These are phyloP conservation scores for Glomus cerebriforme DNA, from an alignment of 192 early-diverging fungal species.

Conservation along the genomic window DNA sequence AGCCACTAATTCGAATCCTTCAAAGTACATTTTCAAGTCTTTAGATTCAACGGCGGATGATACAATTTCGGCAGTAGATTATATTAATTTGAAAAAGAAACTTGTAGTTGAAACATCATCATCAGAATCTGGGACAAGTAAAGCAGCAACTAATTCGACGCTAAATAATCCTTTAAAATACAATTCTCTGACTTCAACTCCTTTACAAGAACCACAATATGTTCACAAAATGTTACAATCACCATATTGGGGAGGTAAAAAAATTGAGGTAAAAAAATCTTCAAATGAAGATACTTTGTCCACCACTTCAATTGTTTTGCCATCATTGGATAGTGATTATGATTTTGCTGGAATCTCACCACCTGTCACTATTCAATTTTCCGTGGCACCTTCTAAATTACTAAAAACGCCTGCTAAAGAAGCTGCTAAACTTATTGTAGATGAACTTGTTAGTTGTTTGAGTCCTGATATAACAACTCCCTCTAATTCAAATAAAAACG, in stretches of 20 bases:
- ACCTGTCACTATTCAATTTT: slow-evolving; percentile 41
- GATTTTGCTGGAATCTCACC: slow-evolving; percentile 32
- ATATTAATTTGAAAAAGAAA: slow-evolving; percentile 2
- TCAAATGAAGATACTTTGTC: background rate
- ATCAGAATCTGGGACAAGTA: background rate
- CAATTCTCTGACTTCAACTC: background rate
- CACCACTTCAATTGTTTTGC: background rate
- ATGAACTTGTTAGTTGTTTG: slow-evolving; percentile 32
- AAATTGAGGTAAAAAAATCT: background rate
- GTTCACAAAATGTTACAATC: background rate
- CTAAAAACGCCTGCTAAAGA: slow-evolving; percentile 36
- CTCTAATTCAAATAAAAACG: background rate
- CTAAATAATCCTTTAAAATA: background rate
- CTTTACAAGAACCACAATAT: background rate
- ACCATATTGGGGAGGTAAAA: background rate
- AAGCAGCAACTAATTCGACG: background rate
- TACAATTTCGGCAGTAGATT: background rate
- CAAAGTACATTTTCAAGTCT: background rate
- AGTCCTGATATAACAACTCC: slow-evolving; percentile 20
- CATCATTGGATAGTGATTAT: slow-evolving; percentile 4
- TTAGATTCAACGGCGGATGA: slow-evolving; percentile 21
- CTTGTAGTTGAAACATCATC: background rate
- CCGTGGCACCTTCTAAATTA: slow-evolving; percentile 31
- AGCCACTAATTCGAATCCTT: too few relatives aligned
- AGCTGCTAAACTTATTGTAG: slow-evolving; percentile 38